Evolutionary conservation across 371 early-diverging fungal genomes (phyloP).

Genomic region (Mortierella sp.): DNA sequence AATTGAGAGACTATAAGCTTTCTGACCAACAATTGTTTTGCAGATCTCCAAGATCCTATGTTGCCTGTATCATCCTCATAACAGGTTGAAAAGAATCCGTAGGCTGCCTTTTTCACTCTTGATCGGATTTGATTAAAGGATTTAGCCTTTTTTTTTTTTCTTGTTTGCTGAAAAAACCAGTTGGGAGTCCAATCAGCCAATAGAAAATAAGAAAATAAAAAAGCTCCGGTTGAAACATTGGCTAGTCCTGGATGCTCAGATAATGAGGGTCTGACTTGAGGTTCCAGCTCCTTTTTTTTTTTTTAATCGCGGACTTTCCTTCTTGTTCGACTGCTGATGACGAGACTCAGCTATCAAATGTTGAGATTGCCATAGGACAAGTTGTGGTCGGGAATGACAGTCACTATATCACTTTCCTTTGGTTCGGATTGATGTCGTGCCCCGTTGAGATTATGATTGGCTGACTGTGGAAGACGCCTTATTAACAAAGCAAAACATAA

Average conservation of each 20-base stretch:
- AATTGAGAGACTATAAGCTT: no score
- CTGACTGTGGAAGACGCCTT: not conserved
- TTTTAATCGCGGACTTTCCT: not conserved
- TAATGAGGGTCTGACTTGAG: not conserved
- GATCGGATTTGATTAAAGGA: no score
- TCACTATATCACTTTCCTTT: constrained; percentile 6
- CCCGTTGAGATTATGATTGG: constrained; percentile 3
- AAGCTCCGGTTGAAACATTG: not conserved
- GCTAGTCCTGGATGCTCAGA: not conserved
- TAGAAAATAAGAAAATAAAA: not conserved
- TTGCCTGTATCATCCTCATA: no score
- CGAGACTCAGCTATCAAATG: not conserved
- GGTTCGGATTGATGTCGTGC: constrained; percentile 19
- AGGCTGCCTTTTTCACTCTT: no score
- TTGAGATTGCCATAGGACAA: not conserved
- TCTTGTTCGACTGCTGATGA: not conserved
- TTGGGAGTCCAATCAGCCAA: no score
- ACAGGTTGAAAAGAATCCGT: no score
- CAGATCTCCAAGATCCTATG: no score
- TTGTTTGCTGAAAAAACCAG: no score
- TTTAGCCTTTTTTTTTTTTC: no score
- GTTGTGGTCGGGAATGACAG: no score
- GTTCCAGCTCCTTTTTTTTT: not conserved
- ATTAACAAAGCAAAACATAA: no score
- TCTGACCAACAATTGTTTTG: no score